Conservation (phyloP, 2,329 filamentous ascomycete species). For the Cladosporium sp. region DNA sequence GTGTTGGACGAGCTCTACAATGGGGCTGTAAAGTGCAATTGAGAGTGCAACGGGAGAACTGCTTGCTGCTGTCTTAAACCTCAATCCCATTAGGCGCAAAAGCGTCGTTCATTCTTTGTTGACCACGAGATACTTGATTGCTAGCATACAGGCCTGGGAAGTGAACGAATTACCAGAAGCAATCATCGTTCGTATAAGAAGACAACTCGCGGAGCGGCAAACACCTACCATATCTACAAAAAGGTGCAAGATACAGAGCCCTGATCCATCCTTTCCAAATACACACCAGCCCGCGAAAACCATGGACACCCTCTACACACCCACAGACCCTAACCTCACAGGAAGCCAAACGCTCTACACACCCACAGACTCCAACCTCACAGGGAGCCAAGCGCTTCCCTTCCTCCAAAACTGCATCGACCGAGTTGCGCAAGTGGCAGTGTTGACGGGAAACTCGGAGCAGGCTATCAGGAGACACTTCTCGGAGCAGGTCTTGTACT, state of each 20-base stretch:
- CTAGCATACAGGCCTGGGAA: not conserved
- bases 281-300: not conserved
- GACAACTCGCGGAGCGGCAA: not conserved
- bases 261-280: not conserved
- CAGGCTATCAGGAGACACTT: not conserved
- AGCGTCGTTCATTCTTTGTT: not conserved
- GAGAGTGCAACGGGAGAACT: not conserved
- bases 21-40: not conserved
- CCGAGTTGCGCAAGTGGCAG: not conserved
- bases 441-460: not conserved
- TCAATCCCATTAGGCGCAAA: not conserved
- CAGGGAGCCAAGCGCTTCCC: not conserved
- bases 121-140: not conserved
- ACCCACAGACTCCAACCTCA: not conserved
- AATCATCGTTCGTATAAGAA: not conserved
- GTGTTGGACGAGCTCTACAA: not conserved
- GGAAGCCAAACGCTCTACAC: not conserved
- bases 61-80: too few relatives aligned
- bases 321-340: not conserved
- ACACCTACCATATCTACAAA: not conserved
- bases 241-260: not conserved
- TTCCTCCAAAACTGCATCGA: not conserved
- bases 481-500: not conserved
- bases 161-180: not conserved
- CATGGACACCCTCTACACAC: not conserved